phyloP scores from a whole-genome alignment of 225 moss, liverwort and hornwort genomes.

The Polytrichum commune region DNA sequence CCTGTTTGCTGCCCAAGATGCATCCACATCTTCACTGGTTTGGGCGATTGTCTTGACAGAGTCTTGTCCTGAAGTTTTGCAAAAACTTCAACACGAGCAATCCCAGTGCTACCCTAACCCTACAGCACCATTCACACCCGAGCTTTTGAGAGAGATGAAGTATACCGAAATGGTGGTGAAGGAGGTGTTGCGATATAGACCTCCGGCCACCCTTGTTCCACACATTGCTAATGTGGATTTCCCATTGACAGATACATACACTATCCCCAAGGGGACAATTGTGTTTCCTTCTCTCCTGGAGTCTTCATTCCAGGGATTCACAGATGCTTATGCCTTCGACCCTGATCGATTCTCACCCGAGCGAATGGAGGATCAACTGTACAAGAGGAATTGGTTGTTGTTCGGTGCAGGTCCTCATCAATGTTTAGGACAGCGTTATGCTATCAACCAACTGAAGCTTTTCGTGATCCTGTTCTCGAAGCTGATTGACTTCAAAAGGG shows the following conservation, averaged over 20 bases:
- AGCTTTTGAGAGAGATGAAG: slow-evolving; percentile 64
- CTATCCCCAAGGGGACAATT: slow-evolving; percentile 72
- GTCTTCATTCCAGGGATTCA: slow-evolving; percentile 91
- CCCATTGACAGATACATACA: slow-evolving; percentile 68
- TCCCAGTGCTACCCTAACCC: slow-evolving; percentile 27
- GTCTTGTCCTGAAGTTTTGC: slow-evolving; percentile 52
- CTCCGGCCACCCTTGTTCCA: slow-evolving; percentile 87
- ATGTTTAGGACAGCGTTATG: slow-evolving; percentile 94
- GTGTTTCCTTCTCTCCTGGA: slow-evolving; percentile 87
- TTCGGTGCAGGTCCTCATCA: slow-evolving; percentile 92
- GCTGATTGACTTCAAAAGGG: slow-evolving; percentile 56
- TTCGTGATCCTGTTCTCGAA: slow-evolving; percentile 64
- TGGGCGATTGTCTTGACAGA: slow-evolving; percentile 73
- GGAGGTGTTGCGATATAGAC: slow-evolving; percentile 73
- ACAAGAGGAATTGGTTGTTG: slow-evolving; percentile 74
- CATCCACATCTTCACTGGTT: slow-evolving; percentile 84
- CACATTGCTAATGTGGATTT: slow-evolving; percentile 66
- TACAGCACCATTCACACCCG: slow-evolving; percentile 48
- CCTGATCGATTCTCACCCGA: slow-evolving; percentile 73
- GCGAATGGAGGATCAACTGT: slow-evolving; percentile 71
- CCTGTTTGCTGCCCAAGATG: slow-evolving; percentile 90
- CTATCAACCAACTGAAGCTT: slow-evolving; percentile 78
- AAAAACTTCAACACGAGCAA: slow-evolving; percentile 59
- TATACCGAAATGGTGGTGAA: slow-evolving; percentile 83
- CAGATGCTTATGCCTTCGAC: slow-evolving; percentile 67